Conservation (phyloP, 345 rosid genomes). For the Gossypium herbaceum region DNA sequence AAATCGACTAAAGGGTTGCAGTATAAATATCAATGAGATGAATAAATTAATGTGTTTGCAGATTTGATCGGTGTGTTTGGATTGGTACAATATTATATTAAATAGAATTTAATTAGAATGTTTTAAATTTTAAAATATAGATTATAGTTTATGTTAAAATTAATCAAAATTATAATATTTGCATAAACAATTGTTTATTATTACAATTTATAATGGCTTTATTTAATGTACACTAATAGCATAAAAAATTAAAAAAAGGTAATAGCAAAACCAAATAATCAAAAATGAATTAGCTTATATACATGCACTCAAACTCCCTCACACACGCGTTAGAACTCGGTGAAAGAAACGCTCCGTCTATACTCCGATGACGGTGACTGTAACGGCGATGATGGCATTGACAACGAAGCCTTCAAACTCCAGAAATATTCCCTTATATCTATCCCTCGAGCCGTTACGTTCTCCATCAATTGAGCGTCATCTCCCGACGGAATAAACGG, state of each 20-base stretch:
- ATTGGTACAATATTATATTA: too few relatives aligned
- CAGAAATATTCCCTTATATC: conserved; percentile 42
- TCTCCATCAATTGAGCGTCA: conserved; percentile 36
- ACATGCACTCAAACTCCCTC: conserved; percentile 6
- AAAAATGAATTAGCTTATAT: conserved; percentile 15
- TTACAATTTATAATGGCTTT: conserved; percentile 3
- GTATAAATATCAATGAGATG: too few relatives aligned
- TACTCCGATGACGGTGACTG: conserved; percentile 38
- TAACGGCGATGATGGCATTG: conserved; percentile 37
- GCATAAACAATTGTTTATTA: too few relatives aligned
- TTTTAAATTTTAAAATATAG: too few relatives aligned
- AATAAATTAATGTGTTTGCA: too few relatives aligned
- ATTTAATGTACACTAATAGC: conserved; percentile 28
- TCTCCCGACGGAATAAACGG: conserved; percentile 76
- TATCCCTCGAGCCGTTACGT: conserved; percentile 26
- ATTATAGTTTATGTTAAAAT: too few relatives aligned
- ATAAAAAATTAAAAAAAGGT: neutral
- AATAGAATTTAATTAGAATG: too few relatives aligned
- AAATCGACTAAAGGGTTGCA: too few relatives aligned
- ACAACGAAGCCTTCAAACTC: conserved; percentile 29
- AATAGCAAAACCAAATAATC: neutral
- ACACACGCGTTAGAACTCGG: conserved; percentile 41
- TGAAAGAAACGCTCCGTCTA: conserved; percentile 28
- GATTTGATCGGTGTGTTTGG: too few relatives aligned
- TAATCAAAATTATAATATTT: too few relatives aligned